A percentile compares a stretch with the other conserved stretches of the same genome.
phyloP scores from a whole-genome alignment of 495 filamentous ascomycete genomes.

The Tricharina praecox region DNA sequence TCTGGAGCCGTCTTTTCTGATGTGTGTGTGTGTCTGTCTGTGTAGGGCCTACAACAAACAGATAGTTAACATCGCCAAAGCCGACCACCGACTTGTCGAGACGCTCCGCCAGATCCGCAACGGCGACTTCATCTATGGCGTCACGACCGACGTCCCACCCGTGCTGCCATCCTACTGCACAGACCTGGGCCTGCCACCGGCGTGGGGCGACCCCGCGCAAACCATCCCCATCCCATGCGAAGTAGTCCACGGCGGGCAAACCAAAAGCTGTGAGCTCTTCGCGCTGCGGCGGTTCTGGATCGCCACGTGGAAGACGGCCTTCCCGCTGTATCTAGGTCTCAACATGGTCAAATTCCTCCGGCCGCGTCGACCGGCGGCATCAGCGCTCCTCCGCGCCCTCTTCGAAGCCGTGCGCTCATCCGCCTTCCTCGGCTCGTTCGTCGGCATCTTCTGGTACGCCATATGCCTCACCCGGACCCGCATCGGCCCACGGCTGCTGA shows the following conservation, averaged over 20 bases:
- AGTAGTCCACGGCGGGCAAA: conserved; percentile 61
- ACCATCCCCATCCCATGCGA: conserved; percentile 70
- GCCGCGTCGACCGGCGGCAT: conserved; percentile 29
- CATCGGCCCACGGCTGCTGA: conserved; percentile 57
- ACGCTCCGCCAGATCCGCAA: conserved; percentile 50
- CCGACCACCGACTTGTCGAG: conserved; percentile 62
- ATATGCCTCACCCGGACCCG: conserved; percentile 69
- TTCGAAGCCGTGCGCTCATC: conserved; percentile 54
- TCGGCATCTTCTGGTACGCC: conserved; percentile 71
- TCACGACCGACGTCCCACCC: conserved; percentile 55
- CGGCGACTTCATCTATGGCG: conserved; percentile 54
- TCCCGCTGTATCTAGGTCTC: conserved; percentile 66
- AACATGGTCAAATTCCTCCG: conserved; percentile 50
- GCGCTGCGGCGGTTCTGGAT: conserved; percentile 47
- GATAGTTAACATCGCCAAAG: conserved; percentile 61
- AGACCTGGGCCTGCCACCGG: conserved; percentile 49
- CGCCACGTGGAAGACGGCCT: conserved; percentile 55
- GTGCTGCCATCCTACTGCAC: conserved; percentile 59
- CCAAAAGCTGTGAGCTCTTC: conserved; percentile 63
- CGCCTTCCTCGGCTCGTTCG: conserved; percentile 66
- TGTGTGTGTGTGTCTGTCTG: too few relatives aligned
- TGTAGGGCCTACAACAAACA: conserved; percentile 63
- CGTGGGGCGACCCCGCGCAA: conserved; percentile 60
- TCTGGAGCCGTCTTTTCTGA: too few relatives aligned
- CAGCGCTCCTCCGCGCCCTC: conserved; percentile 34